Evolutionary conservation across 2,329 filamentous ascomycete species (phyloP), one percentile per base, ranked within the genome.

Genomic region (Exophiala lecanii-corni): DNA sequence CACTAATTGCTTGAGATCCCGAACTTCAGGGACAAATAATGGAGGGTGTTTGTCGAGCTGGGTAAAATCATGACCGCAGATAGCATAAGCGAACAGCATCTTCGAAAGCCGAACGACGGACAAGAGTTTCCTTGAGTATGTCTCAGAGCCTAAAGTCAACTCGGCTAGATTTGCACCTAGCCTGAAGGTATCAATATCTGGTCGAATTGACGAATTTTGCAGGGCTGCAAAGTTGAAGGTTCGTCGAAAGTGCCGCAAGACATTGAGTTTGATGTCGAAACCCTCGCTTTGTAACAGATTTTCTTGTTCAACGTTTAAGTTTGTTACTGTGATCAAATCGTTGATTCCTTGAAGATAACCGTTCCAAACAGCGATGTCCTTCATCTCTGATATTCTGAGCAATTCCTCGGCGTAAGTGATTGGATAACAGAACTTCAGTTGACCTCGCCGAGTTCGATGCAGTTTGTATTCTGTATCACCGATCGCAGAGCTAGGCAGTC

Each of bases 351-450:
- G 38, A 13, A 54, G 35, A 18, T 47, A 46, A 3, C 39, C 43
- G 20, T 54, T 54, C 51, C 49, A 54, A 16, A 44, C 37, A n/a
- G 41, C 36, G 18, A 44, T 45, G 18, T 51, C 41, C 5, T 18
- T 36, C 9, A 33, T 26, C 15, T 40, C 39, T 32, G 31, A 12
- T n/a, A 34, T 33, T 7, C 10, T 13, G 9, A 41, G 30, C 39
- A 41, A 9, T 15, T 16, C 13, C 12, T 16, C 4, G 4, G 39
- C 39, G 13, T 38, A 38, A 4, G 9, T 25, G 9, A 38, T 13
- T 4, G 36, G 36, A 26, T 26, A 26, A 12, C 23, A 26, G 23
- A 12, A 26, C 33, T 19, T 15, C 15, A 35, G 13, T 9, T 19
- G 13, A 17, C 7, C 7, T 30, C 19, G 18, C 39, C 30, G 40